Evolutionary conservation across 208 protist species (phyloP).

Genomic region (Leptomonas seymouri): DNA sequence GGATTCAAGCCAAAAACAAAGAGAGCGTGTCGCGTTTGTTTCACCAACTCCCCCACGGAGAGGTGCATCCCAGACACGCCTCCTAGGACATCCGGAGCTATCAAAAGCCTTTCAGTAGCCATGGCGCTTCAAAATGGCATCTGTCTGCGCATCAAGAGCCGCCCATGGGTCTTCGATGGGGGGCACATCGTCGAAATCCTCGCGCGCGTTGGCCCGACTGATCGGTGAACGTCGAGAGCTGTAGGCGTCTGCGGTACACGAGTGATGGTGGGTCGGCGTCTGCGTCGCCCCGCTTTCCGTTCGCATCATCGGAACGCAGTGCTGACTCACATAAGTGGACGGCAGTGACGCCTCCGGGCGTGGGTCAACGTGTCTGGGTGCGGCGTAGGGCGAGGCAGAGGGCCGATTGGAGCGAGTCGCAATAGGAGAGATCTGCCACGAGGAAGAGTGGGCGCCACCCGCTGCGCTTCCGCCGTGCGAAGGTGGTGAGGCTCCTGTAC

Average conservation of each 20-base stretch:
- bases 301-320: conserved; percentile 4
- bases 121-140: conserved; percentile 46
- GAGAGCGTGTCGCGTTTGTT: too few species aligned
- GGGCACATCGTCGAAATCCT: conserved; percentile 1
- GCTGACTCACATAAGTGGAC: conserved; percentile 1
- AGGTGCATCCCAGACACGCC: too few species aligned
- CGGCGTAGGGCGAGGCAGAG: conserved; percentile 24
- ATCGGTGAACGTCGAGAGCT: neutral
- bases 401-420: conserved; percentile 4
- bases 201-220: neutral
- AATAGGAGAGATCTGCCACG: conserved; percentile 26
- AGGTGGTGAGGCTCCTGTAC: neutral
- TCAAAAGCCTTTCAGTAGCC: conserved; percentile 1
- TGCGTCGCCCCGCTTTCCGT: conserved; percentile 19
- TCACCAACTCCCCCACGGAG: too few species aligned
- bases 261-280: conserved; percentile 14
- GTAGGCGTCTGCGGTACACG: neutral
- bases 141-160: conserved; percentile 62
- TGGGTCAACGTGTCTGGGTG: conserved; percentile 4
- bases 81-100: too few species aligned
- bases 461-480: neutral
- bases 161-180: conserved; percentile 55
- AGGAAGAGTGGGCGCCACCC: neutral
- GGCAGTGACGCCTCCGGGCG: neutral
- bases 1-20: too few species aligned